phyloP scores from a whole-genome alignment of 2,329 filamentous ascomycete genomes.

The Phaeosphaeria sp. region DNA sequence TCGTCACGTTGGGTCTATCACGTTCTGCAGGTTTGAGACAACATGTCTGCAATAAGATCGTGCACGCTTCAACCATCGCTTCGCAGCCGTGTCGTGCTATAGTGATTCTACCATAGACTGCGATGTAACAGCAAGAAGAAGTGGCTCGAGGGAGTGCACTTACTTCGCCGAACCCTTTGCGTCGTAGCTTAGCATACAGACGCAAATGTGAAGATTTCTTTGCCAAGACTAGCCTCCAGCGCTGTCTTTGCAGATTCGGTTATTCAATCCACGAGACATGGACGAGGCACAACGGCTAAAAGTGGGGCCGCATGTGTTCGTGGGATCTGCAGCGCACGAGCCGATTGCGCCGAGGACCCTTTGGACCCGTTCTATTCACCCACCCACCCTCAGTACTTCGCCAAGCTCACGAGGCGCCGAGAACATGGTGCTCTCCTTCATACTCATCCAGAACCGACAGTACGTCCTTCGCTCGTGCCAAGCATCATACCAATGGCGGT shows the following conservation, averaged over 20 bases:
- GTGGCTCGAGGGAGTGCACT: not conserved
- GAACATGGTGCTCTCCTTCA: constrained; percentile 77
- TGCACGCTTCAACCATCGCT: not conserved
- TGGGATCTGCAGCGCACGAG: constrained; percentile 11
- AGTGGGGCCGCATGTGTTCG: constrained; percentile 15
- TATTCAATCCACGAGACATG: not conserved
- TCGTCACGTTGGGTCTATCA: not conserved
- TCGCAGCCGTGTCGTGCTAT: not conserved
- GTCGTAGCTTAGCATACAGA: no score
- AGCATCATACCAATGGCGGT: not conserved
- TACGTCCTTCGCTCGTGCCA: constrained; percentile 49
- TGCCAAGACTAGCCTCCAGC: not conserved
- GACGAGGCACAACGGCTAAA: constrained; percentile 12
- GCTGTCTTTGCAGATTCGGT: not conserved
- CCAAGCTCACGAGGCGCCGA: not conserved
- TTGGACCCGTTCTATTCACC: constrained; percentile 2
- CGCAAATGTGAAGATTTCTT: not conserved
- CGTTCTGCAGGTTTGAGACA: not conserved
- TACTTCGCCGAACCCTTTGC: no score
- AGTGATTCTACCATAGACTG: not conserved
- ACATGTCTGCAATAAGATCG: not conserved
- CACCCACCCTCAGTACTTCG: not conserved
- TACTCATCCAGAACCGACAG: constrained; percentile 90
- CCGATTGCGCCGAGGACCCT: constrained; percentile 3
- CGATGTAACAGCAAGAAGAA: not conserved